A percentile compares a stretch with the other conserved stretches of the same genome.
Conservation (phyloP, 768 basidiomycete genomes). For the Pleurotus tuber-regium region DNA sequence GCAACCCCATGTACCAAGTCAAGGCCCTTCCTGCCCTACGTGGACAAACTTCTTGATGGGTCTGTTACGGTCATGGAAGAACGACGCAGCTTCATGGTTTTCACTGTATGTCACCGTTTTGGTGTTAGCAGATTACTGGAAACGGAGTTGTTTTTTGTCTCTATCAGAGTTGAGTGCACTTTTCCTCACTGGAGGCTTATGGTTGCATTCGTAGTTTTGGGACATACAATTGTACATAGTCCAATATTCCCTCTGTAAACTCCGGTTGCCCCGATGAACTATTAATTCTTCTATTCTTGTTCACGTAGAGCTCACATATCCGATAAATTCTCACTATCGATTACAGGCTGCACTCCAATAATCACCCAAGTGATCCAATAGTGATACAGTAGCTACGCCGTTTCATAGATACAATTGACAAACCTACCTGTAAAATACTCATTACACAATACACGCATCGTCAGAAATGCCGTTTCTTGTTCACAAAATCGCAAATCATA, state of each 20-base stretch:
- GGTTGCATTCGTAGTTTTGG: slow-evolving; percentile 9
- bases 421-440: background rate
- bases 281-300: background rate
- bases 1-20: slow-evolving; percentile 5
- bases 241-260: background rate
- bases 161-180: slow-evolving; percentile 9
- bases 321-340: too few species aligned
- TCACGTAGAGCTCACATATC: background rate
- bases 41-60: slow-evolving; percentile 4
- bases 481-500: slow-evolving; percentile 9
- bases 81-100: background rate
- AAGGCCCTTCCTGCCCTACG: slow-evolving; percentile 9
- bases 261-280: background rate
- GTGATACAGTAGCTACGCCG: background rate
- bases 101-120: slow-evolving; percentile 5
- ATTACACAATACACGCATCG: too few species aligned
- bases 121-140: slow-evolving; percentile 5
- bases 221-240: background rate
- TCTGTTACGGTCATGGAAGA: slow-evolving; percentile 11
- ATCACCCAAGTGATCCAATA: background rate
- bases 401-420: background rate
- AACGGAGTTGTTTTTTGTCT: background rate
- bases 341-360: background rate
- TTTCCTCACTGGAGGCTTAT: background rate
- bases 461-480: too few species aligned